Base-by-base conservation (phyloP, 2,329 filamentous ascomycete species). In the Capronia epimyces region DNA sequence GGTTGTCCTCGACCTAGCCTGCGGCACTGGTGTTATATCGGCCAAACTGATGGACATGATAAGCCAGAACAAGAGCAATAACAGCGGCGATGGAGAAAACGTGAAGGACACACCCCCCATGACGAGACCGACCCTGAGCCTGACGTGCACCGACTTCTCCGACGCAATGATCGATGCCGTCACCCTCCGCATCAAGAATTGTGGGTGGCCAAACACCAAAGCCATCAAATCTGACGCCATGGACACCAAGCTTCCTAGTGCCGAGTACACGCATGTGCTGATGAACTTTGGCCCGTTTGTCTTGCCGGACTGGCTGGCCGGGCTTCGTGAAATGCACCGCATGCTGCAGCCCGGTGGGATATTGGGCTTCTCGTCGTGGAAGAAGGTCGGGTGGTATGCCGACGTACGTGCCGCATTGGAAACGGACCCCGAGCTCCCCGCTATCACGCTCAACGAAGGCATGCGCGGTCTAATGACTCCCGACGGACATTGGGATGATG, bases 1-100 rank as follows among this genome's bases (percentile, higher is more conserved):
- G 1, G 57, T 64, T 6, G 53, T 81, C 20, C 61, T 82, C 9
- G 79, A 82, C 51, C 73, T 72, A 55, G 77, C 75, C 5, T 81
- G 78, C 49, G 78, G 78, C 0, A 68, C 70, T 3, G 79, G 77
- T 0, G 67, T 77, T 13, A 66, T 79, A 10, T 73, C 72, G 1
- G 69, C 72, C 7, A 63, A 72, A 21, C 58, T 80, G 12, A 71
- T 77, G 49, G 61, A 62, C 8, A 62, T 59, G 2, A 52, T 80
- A 12, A 56, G 67, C 10, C 63, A 65, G 76, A 16, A 62, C 29
- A n/a, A 32, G 6, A 32, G 29, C n/a, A n/a, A 12, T 10, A 10
- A 27, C 24, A 27, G 10, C 5, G 24, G 24, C 24, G 24, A 27
- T 27, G 24, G 24, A 5, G 24, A 27, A 27, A 10, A 10, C 10